Evolutionary conservation across 257 asterid species (phyloP).

Genomic region (Nicotiana benthamiana): DNA sequence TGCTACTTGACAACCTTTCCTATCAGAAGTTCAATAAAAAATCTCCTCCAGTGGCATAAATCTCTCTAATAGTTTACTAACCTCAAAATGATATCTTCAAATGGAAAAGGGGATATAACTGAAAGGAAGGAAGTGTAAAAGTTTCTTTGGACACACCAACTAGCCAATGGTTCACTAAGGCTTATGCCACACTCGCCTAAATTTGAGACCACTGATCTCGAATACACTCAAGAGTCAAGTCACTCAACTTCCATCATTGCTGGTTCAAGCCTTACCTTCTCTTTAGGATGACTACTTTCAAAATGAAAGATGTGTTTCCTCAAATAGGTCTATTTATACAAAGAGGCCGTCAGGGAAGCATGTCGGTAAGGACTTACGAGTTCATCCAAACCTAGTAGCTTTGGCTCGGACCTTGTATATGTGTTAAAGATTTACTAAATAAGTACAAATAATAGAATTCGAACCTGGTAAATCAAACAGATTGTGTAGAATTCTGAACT

Average conservation of each 20-base stretch:
- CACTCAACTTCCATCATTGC: not conserved
- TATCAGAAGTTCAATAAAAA: not conserved
- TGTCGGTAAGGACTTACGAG: too few species aligned
- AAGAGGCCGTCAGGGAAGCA: not conserved
- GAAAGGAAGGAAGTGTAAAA: not conserved
- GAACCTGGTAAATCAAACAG: too few species aligned
- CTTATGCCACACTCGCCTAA: not conserved
- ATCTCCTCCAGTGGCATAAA: not conserved
- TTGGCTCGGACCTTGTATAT: too few species aligned
- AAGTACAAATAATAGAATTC: too few species aligned
- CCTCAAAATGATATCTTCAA: not conserved
- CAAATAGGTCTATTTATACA: not conserved
- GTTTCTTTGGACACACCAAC: not conserved
- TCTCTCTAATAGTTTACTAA: not conserved
- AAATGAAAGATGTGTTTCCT: not conserved
- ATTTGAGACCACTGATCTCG: not conserved
- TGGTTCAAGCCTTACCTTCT: not conserved
- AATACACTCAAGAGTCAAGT: not conserved
- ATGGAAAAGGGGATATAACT: not conserved
- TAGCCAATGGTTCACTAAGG: not conserved
- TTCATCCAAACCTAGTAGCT: too few species aligned
- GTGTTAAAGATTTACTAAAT: too few species aligned
- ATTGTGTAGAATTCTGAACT: too few species aligned
- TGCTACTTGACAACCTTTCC: not conserved
- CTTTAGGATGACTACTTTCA: not conserved